Evolutionary conservation across 2,329 filamentous ascomycete species (phyloP).

Genomic region (Curvularia eragrostidis): DNA sequence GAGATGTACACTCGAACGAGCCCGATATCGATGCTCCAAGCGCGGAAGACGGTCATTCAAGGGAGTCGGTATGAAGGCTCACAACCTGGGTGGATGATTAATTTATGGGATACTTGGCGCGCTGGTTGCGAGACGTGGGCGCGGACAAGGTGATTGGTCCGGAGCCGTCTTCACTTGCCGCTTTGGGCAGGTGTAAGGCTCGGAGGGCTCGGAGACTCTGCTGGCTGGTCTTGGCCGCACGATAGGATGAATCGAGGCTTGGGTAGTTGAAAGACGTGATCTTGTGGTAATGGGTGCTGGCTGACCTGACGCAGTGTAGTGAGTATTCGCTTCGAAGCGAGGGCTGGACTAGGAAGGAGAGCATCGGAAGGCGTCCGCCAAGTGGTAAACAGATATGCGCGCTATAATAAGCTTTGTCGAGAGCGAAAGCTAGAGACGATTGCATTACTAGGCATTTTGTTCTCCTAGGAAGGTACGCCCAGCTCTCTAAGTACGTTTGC

Average conservation of each 20-base stretch:
- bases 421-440: background rate
- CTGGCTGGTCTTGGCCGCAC: slow-evolving; percentile 15
- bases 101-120: slow-evolving; percentile 38
- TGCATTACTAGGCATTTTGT: background rate
- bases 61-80: slow-evolving; percentile 5
- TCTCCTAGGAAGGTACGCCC: slow-evolving; percentile 36
- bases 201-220: slow-evolving; percentile 8
- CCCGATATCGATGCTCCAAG: slow-evolving; percentile 19
- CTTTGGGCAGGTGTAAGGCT: slow-evolving; percentile 15
- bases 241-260: slow-evolving; percentile 23
- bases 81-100: slow-evolving; percentile 34
- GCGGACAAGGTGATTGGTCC: slow-evolving; percentile 25
- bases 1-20: slow-evolving; percentile 29
- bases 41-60: slow-evolving; percentile 28
- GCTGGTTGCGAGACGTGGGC: slow-evolving; percentile 10
- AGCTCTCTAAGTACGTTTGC: slow-evolving; percentile 47
- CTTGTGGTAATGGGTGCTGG: slow-evolving; percentile 20
- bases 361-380: background rate
- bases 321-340: slow-evolving; percentile 22
- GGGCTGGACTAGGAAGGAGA: slow-evolving; percentile 31
- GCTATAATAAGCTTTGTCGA: background rate
- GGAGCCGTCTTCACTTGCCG: slow-evolving; percentile 13
- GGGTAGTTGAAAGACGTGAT: slow-evolving; percentile 12
- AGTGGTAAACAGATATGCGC: background rate
- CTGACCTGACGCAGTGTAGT: slow-evolving; percentile 19